Conservation (phyloP, 495 filamentous ascomycete species). For the Aspergillus hancockii region DNA sequence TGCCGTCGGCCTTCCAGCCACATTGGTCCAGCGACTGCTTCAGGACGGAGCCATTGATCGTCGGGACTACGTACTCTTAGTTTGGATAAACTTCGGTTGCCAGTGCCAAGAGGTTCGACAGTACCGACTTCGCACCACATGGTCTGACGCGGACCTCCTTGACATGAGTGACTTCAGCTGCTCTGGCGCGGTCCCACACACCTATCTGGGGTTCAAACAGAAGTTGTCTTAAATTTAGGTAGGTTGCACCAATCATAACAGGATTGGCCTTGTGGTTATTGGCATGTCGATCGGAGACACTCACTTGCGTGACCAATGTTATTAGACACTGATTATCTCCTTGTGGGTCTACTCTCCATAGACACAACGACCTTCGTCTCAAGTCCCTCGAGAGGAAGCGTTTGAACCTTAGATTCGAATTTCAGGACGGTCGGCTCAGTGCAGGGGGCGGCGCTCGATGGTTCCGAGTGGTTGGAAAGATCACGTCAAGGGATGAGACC, state of each 20-base stretch:
- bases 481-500: neutral
- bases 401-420: neutral
- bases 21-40: neutral
- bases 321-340: neutral
- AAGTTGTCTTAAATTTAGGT: neutral
- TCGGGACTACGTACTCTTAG: constrained; percentile 1
- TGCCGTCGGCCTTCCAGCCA: neutral
- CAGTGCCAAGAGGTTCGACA: neutral
- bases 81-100: neutral
- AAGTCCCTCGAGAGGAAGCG: neutral
- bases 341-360: neutral
- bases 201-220: neutral
- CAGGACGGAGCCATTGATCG: neutral
- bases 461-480: neutral
- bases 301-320: neutral
- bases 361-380: neutral
- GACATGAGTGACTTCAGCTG: neutral
- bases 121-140: neutral
- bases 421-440: neutral
- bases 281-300: neutral
- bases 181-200: neutral
- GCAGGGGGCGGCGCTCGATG: neutral
- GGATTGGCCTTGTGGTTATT: neutral
- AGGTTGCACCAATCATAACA: neutral
- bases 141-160: neutral